A percentile compares a stretch with the other conserved stretches of the same genome.
Evolutionary conservation across 1,139 yeast species (phyloP).

Genomic region (Suzukiozyma palmioleophila): DNA sequence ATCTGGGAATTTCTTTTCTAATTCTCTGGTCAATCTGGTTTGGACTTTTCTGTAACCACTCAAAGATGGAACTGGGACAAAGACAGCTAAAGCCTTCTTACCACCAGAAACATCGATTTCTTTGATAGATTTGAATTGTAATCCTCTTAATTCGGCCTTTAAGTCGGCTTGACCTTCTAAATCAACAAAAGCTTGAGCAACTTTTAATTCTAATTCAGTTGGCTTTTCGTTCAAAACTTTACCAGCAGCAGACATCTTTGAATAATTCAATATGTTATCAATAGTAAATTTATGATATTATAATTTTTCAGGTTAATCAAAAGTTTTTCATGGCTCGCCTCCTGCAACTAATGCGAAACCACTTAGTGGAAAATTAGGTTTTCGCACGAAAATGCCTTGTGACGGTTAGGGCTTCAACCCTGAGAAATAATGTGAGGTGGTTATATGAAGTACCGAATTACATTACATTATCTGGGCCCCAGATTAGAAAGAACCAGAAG

Average conservation of each 20-base stretch:
- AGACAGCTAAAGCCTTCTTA: constrained; percentile 97
- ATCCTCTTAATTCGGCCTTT: constrained; percentile 97
- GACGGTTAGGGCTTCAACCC: too few species aligned
- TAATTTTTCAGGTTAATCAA: constrained; percentile 1
- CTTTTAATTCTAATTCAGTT: constrained; percentile 98
- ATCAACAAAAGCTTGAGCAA: constrained; percentile 98
- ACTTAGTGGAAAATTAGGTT: too few species aligned
- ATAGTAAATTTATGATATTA: constrained; percentile 1
- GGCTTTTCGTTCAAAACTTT: constrained; percentile 92
- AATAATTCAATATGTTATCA: not conserved
- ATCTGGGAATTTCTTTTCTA: constrained; percentile 99
- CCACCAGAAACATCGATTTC: constrained; percentile 98
- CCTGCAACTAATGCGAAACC: not conserved
- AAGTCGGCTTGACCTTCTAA: constrained; percentile 94
- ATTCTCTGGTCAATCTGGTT: constrained; percentile 96
- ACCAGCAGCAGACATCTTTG: constrained; percentile 87
- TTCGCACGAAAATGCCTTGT: too few species aligned
- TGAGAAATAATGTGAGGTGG: too few species aligned
- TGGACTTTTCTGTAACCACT: constrained; percentile 95
- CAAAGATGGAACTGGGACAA: constrained; percentile 96
- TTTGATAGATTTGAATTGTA: constrained; percentile 97
- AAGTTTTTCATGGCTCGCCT: not conserved
- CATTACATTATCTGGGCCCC: too few species aligned
- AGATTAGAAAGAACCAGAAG: too few species aligned
- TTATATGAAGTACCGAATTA: too few species aligned